phyloP scores from a whole-genome alignment of 352 stramenopile genomes.

The Globisporangium echinulatum region DNA sequence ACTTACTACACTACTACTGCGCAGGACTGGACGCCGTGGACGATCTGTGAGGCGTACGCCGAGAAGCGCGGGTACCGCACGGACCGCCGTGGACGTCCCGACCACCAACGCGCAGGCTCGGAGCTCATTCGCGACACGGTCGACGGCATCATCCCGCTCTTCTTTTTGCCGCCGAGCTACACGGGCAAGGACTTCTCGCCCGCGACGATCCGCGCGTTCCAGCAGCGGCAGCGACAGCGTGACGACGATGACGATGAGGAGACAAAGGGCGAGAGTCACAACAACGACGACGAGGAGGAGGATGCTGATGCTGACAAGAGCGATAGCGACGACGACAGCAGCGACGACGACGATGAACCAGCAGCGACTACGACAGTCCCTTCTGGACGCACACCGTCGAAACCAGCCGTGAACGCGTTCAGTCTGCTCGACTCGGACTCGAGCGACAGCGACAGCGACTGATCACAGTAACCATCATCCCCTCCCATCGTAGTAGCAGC shows the following conservation, averaged over 20 bases:
- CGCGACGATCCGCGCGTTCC: conserved; percentile 28
- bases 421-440: conserved; percentile 80
- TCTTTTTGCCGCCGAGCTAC: conserved; percentile 77
- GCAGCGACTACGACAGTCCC: not conserved
- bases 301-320: conserved; percentile 7
- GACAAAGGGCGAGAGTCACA: conserved; percentile 15
- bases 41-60: conserved; percentile 77
- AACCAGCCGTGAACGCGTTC: conserved; percentile 72
- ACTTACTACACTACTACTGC: too few species aligned
- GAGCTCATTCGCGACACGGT: conserved; percentile 80
- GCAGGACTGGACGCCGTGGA: conserved; percentile 76
- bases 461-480: too few species aligned
- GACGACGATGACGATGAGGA: conserved; percentile 15
- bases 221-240: conserved; percentile 12
- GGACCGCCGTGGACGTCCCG: conserved; percentile 64
- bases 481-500: too few species aligned
- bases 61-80: conserved; percentile 80
- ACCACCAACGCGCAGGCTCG: conserved; percentile 74
- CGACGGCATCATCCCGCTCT: conserved; percentile 75
- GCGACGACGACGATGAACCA: conserved; percentile 6
- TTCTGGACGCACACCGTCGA: not conserved
- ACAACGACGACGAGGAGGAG: conserved; percentile 8
- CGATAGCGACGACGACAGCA: not conserved
- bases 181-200: conserved; percentile 41
- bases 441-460: conserved; percentile 54